These are phyloP conservation scores for Casuarina glauca DNA, from an alignment of 306 rosid genomes.

Conservation along the genomic window DNA sequence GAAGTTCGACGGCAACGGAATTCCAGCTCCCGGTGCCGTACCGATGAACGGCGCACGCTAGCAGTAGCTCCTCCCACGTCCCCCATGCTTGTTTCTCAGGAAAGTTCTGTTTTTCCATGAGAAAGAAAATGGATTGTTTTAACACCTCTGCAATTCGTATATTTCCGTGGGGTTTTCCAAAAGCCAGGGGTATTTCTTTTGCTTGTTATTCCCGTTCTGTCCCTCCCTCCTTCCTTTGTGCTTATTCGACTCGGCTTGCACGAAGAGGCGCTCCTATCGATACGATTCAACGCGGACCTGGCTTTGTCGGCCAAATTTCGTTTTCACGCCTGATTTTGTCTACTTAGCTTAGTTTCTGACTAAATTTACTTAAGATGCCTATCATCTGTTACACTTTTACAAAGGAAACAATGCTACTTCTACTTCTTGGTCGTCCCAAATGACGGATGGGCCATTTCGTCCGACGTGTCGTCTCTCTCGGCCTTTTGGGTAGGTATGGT, in stretches of 20 bases:
- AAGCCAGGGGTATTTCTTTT: neutral
- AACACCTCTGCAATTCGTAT: neutral
- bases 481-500: neutral
- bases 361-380: too few species aligned
- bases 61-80: constrained; percentile 40
- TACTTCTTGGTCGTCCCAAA: too few species aligned
- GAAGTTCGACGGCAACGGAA: constrained; percentile 32
- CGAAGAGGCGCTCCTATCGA: neutral
- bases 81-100: constrained; percentile 34
- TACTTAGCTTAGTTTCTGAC: too few species aligned
- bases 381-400: too few species aligned
- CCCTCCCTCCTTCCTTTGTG: neutral
- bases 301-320: neutral
- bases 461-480: neutral
- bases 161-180: constrained; percentile 26
- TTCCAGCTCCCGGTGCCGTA: constrained; percentile 35
- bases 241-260: neutral
- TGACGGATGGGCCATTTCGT: neutral
- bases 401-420: too few species aligned
- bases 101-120: neutral
- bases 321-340: neutral
- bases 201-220: neutral
- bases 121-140: neutral
- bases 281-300: neutral
- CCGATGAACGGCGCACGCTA: constrained; percentile 38